Evolutionary conservation across 202 grass and related monocot species (phyloP).

Genomic region (Cymbopogon flexuosus): DNA sequence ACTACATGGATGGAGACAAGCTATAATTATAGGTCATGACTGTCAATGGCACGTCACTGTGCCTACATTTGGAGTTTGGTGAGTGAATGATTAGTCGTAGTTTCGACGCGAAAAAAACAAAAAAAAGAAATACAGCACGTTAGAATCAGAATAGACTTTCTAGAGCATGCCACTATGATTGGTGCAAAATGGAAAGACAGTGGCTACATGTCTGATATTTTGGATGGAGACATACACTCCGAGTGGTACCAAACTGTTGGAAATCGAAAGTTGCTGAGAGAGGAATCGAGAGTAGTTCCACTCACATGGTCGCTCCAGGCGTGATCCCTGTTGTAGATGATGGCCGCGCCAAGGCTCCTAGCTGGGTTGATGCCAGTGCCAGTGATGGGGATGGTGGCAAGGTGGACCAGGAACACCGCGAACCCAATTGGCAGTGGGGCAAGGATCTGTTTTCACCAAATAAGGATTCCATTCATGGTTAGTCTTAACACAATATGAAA

Average conservation of each 20-base stretch:
- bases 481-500: background rate
- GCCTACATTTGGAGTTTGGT: slow-evolving; percentile 1
- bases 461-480: background rate
- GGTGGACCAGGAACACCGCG: slow-evolving; percentile 87
- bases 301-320: slow-evolving; percentile 88
- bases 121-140: background rate
- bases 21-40: background rate
- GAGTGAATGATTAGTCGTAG: background rate
- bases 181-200: background rate
- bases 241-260: background rate
- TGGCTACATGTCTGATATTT: slow-evolving; percentile 10
- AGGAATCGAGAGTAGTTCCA: slow-evolving; percentile 8
- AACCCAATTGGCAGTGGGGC: slow-evolving; percentile 91
- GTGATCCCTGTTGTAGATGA: slow-evolving; percentile 82
- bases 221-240: background rate
- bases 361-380: slow-evolving; percentile 98
- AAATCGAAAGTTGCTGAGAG: slow-evolving; percentile 20
- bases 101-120: background rate
- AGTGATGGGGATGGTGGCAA: slow-evolving; percentile 95
- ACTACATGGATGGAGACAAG: background rate
- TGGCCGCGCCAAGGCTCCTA: slow-evolving; percentile 81
- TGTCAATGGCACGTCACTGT: background rate
- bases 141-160: slow-evolving; percentile 10
- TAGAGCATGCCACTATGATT: slow-evolving; percentile 11
- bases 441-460: slow-evolving; percentile 58